Evolutionary conservation across 805 yeast genomes (phyloP).

Genomic region (Myxozyma monticola): DNA sequence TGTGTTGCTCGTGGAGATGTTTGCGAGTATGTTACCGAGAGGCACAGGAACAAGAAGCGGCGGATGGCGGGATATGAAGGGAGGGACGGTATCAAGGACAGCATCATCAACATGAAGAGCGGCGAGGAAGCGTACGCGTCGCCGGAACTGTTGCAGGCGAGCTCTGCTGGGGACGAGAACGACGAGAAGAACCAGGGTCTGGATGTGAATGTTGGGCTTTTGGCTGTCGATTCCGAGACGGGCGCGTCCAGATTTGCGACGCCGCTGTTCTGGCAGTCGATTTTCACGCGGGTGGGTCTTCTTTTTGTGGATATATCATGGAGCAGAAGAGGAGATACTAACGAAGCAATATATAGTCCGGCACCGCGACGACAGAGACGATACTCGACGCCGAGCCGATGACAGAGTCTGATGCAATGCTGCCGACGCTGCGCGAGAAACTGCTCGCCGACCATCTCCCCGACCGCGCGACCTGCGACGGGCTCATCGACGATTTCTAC

Average conservation of each 20-base stretch:
- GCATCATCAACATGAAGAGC: not conserved
- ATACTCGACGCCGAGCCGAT: too few relatives aligned
- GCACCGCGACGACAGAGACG: too few relatives aligned
- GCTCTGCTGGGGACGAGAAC: not conserved
- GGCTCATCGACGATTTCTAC: constrained; percentile 1
- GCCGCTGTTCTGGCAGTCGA: constrained; percentile 1
- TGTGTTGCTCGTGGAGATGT: constrained; percentile 3
- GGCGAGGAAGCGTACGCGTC: not conserved
- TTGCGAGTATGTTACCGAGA: not conserved
- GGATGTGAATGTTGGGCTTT: constrained; percentile 2
- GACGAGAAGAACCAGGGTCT: not conserved
- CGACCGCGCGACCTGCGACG: constrained; percentile 1
- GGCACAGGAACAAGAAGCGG: not conserved
- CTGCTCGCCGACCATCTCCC: not conserved
- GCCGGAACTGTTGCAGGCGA: not conserved
- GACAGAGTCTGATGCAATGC: too few relatives aligned
- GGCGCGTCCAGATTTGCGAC: constrained; percentile 7
- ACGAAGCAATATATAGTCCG: not conserved
- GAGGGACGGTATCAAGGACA: not conserved
- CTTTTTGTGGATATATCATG: not conserved
- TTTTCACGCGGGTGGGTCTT: not conserved
- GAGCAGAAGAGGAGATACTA: not conserved
- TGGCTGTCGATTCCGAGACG: constrained; percentile 1
- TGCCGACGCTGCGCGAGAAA: not conserved
- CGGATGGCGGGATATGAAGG: not conserved